Base-by-base conservation (phyloP, 148 eudicot species). In the Amaranthus palmeri region DNA sequence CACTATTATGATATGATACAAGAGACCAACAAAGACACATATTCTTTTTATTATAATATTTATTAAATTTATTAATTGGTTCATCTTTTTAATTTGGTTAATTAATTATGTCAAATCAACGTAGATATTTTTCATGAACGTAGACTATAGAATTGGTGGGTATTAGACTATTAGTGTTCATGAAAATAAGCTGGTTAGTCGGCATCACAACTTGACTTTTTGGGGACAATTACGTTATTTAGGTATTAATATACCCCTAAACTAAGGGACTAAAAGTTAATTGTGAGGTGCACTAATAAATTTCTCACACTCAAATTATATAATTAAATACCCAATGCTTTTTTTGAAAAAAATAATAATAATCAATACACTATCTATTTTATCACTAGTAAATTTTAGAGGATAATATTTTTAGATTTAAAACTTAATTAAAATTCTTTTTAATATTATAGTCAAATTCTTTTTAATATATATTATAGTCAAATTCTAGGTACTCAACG, bases 21-120 rank as follows among this genome's bases (percentile, higher is more conserved):
- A 25, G 76, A 56, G 55, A 43, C 74, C 81, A 61, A 52, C 69
- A 62, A 69, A 73, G 57, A 73, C 73, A 78, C 61, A 68, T 58
- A 8, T 63, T 47, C 43, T 15, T 45, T 47, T 48, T 47, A 7
- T 13, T 25, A 25, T 25, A 25, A 45, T 18, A 65, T 50, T 15
- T 15, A 4, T 6, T 4, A 18, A 18, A 58, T 8, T 8, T 7
- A 46, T 47, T 45, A 8, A 49, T 7, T 12, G 69, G 12, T 12
- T 10, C 10, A 7, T 1, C 15, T 47, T 57, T 40, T 49, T 41
- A 58, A 45, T 61, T 5, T 43, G 57, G 10, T 58, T 68, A 9
- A 59, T 25, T 25, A 25, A 25, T 25, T 25, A 25, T 48, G 78
- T 75, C 78, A 51, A 59, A 68, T 75, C 68, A 68, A 25, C 67